Conservation (phyloP, 805 yeast genomes). For the Sugiyamaella chiloensis region DNA sequence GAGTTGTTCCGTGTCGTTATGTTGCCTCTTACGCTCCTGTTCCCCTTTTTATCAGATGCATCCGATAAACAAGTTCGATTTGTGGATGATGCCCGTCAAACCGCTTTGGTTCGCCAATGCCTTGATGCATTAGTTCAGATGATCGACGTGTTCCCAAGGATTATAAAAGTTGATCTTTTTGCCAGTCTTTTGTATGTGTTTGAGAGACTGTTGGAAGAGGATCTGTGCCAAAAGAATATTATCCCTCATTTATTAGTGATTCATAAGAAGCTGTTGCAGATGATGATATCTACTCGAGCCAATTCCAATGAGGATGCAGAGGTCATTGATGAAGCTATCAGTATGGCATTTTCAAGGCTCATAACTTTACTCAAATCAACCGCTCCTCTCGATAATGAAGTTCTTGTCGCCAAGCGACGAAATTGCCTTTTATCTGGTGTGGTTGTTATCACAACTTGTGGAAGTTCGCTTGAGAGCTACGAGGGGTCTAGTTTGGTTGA, state of each 20-base stretch:
- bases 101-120: conserved; percentile 47
- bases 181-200: conserved; percentile 66
- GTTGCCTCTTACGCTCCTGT: conserved; percentile 49
- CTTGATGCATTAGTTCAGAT: conserved; percentile 54
- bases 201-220: conserved; percentile 51
- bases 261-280: conserved; percentile 44
- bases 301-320: conserved; percentile 19
- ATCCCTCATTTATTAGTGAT: conserved; percentile 53
- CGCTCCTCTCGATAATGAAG: conserved; percentile 3
- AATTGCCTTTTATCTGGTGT: conserved; percentile 43
- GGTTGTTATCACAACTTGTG: conserved; percentile 43
- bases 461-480: background rate
- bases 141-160: conserved; percentile 60
- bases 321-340: conserved; percentile 34
- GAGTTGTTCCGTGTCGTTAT: conserved; percentile 72
- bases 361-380: conserved; percentile 15
- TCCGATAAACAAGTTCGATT: conserved; percentile 10
- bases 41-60: conserved; percentile 27
- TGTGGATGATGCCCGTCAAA: conserved; percentile 17
- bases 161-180: conserved; percentile 66
- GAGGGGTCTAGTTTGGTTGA: conserved; percentile 38
- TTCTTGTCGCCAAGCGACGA: conserved; percentile 24
- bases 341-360: conserved; percentile 20
- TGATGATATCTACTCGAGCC: conserved; percentile 21
- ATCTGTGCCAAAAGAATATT: conserved; percentile 39